These are phyloP conservation scores for Geotrichum fermentans DNA, from an alignment of 1,139 yeast species.

Conservation along the genomic window DNA sequence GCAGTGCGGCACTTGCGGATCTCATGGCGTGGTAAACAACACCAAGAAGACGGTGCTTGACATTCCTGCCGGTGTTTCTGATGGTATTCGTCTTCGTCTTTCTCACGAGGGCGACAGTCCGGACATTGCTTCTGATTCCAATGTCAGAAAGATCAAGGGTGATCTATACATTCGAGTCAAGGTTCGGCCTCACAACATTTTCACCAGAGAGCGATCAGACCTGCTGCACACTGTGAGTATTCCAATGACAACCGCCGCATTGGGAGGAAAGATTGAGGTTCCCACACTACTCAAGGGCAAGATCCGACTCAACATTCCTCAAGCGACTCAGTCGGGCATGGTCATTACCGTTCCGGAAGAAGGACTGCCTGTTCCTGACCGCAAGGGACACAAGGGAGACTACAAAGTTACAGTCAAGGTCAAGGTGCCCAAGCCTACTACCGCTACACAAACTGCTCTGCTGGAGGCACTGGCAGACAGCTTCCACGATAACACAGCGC, in stretches of 20 bases:
- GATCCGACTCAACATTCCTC: slow-evolving; percentile 73
- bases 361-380: slow-evolving; percentile 74
- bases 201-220: slow-evolving; percentile 61
- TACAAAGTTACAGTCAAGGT: slow-evolving; percentile 72
- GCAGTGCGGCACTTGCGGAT: slow-evolving; percentile 76
- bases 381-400: slow-evolving; percentile 52
- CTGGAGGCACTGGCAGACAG: slow-evolving; percentile 94
- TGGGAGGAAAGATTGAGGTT: slow-evolving; percentile 84
- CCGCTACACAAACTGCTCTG: slow-evolving; percentile 86
- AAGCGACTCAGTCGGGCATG: slow-evolving; percentile 80
- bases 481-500: slow-evolving; percentile 73
- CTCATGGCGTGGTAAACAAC: slow-evolving; percentile 75
- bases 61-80: slow-evolving; percentile 82
- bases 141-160: slow-evolving; percentile 66
- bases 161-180: slow-evolving; percentile 79
- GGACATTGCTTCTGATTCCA: slow-evolving; percentile 39
- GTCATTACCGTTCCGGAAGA: slow-evolving; percentile 73
- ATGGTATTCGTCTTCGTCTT: slow-evolving; percentile 79
- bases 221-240: slow-evolving; percentile 61
- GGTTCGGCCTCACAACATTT: slow-evolving; percentile 67
- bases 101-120: slow-evolving; percentile 94
- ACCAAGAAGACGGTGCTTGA: slow-evolving; percentile 70
- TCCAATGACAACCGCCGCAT: slow-evolving; percentile 92
- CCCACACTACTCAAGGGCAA: slow-evolving; percentile 78
- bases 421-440: slow-evolving; percentile 65